These are phyloP conservation scores for Cordyceps javanica DNA, from an alignment of 2,329 filamentous ascomycete species.

Conservation along the genomic window DNA sequence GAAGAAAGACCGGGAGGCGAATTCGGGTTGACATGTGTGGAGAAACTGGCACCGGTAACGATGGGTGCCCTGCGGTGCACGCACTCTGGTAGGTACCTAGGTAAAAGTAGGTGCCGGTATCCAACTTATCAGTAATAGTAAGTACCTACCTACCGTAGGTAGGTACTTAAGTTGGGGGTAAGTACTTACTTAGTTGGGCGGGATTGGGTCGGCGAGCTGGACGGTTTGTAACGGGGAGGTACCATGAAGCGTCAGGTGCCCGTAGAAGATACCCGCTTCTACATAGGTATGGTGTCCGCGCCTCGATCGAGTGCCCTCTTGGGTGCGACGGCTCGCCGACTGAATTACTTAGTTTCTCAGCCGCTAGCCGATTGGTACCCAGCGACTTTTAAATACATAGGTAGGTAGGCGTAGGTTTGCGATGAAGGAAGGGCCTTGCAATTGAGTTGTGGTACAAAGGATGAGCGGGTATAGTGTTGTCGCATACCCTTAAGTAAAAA, in stretches of 20 bases:
- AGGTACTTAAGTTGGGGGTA: too few relatives aligned
- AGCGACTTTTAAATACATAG: background rate
- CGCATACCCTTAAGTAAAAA: too few relatives aligned
- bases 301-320: background rate
- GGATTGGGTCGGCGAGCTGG: background rate
- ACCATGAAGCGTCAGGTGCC: background rate
- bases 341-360: too few relatives aligned
- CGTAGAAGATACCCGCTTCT: constrained; percentile 2
- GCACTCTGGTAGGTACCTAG: background rate
- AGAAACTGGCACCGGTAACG: constrained; percentile 5
- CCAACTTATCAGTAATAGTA: too few relatives aligned
- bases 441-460: too few relatives aligned
- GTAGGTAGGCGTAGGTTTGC: background rate
- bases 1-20: constrained; percentile 9
- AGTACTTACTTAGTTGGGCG: background rate
- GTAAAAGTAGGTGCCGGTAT: too few relatives aligned
- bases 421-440: too few relatives aligned
- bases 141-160: too few relatives aligned
- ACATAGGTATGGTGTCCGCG: too few relatives aligned
- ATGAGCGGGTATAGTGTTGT: too few relatives aligned
- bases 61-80: constrained; percentile 1
- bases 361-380: too few relatives aligned
- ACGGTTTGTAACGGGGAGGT: background rate
- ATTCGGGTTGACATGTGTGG: constrained; percentile 11
- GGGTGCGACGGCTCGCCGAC: background rate